Percentiles rank a stretch among this genome's conserved stretches.
These are phyloP conservation scores for Pseudocercospora macadamiae DNA, from an alignment of 2,329 filamentous ascomycete genomes.

Conservation along the genomic window DNA sequence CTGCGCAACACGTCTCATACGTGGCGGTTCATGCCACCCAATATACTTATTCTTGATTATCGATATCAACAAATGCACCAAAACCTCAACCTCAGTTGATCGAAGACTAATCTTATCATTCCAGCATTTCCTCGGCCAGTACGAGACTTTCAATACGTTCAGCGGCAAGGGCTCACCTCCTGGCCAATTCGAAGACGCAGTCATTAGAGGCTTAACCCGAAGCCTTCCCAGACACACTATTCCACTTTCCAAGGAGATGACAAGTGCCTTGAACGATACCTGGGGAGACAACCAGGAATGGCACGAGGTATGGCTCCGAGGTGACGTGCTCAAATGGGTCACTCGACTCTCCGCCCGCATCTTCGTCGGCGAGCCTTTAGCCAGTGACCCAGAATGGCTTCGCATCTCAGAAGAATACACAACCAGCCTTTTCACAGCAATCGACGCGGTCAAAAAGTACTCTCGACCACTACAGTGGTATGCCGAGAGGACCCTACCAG, in stretches of 20 bases:
- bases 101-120: too few relatives aligned
- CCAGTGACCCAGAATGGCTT: conserved; percentile 46
- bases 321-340: conserved; percentile 39
- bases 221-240: conserved; percentile 6
- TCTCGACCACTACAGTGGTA: conserved; percentile 41
- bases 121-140: conserved; percentile 11
- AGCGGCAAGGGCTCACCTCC: neutral
- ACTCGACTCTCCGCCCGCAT: conserved; percentile 46
- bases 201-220: conserved; percentile 22
- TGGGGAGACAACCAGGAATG: conserved; percentile 17
- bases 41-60: too few relatives aligned
- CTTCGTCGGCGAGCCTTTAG: conserved; percentile 43
- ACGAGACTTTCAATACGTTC: conserved; percentile 8
- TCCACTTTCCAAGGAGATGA: conserved; percentile 14
- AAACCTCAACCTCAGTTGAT: too few relatives aligned
- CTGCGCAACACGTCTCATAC: too few relatives aligned
- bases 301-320: conserved; percentile 25
- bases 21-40: too few relatives aligned
- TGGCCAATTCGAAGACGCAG: conserved; percentile 20
- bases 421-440: conserved; percentile 39
- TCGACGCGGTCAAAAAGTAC: conserved; percentile 38
- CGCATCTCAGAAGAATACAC: conserved; percentile 42
- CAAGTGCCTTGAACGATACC: conserved; percentile 9
- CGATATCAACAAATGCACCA: too few relatives aligned
- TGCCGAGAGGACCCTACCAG: conserved; percentile 40